phyloP scores from a whole-genome alignment of 2,329 filamentous ascomycete species.

The Epichloe baconii region DNA sequence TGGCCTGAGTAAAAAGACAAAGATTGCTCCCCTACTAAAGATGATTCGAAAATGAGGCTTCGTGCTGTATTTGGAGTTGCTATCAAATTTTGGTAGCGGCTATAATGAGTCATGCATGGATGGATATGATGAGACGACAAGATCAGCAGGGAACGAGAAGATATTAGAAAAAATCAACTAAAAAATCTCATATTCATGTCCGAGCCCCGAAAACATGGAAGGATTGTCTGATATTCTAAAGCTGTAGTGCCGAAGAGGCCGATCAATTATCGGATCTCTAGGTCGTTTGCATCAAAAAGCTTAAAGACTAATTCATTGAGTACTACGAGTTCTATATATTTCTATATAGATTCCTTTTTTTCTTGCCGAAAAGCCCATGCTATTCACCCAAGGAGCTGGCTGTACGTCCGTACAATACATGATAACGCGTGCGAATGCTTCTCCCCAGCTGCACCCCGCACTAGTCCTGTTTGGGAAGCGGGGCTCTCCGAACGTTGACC shows the following conservation, averaged over 20 bases:
- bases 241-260: no score
- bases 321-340: no score
- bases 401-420: no score
- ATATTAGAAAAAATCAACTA: background rate
- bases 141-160: background rate
- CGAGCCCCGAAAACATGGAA: background rate
- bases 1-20: conserved; percentile 35
- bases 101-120: background rate
- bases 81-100: background rate
- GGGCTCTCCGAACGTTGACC: conserved; percentile 10
- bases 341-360: no score
- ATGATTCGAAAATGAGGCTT: conserved; percentile 27
- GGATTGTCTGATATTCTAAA: no score
- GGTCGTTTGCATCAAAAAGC: no score
- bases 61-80: background rate
- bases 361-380: no score
- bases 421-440: no score
- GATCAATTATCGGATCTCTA: no score
- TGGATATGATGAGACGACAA: background rate
- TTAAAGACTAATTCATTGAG: no score
- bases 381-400: no score
- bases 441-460: conserved; percentile 12
- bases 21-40: conserved; percentile 39
- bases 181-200: background rate
- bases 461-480: conserved; percentile 15